Conservation (phyloP, 768 basidiomycete species). For the Cytidiella melzeri region DNA sequence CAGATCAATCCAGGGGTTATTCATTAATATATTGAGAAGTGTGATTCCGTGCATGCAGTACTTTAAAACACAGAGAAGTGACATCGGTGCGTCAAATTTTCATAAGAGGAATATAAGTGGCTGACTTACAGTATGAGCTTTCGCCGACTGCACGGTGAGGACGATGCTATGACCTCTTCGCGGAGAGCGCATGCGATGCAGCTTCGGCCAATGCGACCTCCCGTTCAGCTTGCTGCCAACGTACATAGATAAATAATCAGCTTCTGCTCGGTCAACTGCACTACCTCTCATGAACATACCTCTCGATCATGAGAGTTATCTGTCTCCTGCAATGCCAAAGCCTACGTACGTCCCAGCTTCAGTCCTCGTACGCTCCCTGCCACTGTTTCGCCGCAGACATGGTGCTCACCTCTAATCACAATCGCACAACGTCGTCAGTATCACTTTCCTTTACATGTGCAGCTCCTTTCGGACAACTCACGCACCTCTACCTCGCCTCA, state of each 20-base stretch:
- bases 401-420: neutral
- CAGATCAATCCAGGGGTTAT: no score
- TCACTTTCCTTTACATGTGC: slow-evolving; percentile 4
- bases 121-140: no score
- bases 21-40: no score
- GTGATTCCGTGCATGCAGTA: no score
- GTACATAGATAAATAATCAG: no score
- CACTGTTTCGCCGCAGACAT: no score
- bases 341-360: neutral
- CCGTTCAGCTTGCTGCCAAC: neutral
- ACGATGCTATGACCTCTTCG: neutral
- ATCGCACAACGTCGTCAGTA: neutral
- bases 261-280: no score
- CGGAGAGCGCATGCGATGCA: neutral
- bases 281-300: no score
- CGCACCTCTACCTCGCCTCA: slow-evolving; percentile 52
- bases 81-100: no score
- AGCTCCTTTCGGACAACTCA: slow-evolving; percentile 4
- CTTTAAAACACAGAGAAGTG: no score
- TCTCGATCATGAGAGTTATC: neutral
- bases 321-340: neutral
- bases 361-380: neutral
- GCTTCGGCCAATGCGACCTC: neutral
- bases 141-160: no score
- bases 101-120: no score